phyloP scores from a whole-genome alignment of 140 eudicot genomes.

The Anethum foeniculum region DNA sequence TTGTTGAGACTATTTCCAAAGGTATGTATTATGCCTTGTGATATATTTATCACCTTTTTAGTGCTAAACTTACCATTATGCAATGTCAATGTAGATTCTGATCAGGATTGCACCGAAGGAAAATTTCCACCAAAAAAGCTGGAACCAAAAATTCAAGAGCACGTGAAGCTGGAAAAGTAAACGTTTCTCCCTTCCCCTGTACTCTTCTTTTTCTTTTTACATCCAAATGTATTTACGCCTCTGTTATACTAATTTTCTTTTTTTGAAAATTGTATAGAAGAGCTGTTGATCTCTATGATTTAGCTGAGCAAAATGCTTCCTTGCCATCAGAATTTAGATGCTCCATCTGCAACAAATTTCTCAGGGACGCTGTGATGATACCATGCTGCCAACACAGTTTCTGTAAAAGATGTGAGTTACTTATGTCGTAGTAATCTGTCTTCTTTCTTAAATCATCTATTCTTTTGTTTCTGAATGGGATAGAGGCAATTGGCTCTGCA shows the following conservation, averaged over 20 bases:
- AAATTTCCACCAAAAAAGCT: conserved; percentile 28
- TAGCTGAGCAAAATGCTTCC: conserved; percentile 36
- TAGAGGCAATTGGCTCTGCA: conserved; percentile 1
- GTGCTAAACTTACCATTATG: conserved; percentile 13
- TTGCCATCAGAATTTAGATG: conserved; percentile 81
- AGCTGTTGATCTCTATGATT: conserved; percentile 19
- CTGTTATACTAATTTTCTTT: background rate
- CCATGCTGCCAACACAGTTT: conserved; percentile 98
- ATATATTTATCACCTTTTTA: conserved; percentile 4
- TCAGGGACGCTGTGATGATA: conserved; percentile 93
- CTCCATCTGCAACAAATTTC: conserved; percentile 55
- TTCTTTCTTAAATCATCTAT: background rate
- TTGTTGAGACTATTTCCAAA: conserved; percentile 37
- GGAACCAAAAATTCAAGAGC: conserved; percentile 33
- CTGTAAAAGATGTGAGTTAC: conserved; percentile 70
- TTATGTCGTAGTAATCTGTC: conserved; percentile 1
- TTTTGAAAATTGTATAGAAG: conserved; percentile 18
- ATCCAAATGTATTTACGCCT: background rate
- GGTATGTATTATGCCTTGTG: conserved; percentile 28
- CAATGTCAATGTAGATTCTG: conserved; percentile 30
- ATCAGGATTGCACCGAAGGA: conserved; percentile 25
- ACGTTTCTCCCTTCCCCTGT: background rate
- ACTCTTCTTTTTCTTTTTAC: conserved; percentile 7
- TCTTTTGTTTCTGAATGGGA: background rate
- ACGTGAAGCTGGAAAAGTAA: conserved; percentile 40